A percentile compares a stretch with the other conserved stretches of the same genome.
Conservation (phyloP, 2,329 filamentous ascomycete genomes). For the Metarhizium rileyi region DNA sequence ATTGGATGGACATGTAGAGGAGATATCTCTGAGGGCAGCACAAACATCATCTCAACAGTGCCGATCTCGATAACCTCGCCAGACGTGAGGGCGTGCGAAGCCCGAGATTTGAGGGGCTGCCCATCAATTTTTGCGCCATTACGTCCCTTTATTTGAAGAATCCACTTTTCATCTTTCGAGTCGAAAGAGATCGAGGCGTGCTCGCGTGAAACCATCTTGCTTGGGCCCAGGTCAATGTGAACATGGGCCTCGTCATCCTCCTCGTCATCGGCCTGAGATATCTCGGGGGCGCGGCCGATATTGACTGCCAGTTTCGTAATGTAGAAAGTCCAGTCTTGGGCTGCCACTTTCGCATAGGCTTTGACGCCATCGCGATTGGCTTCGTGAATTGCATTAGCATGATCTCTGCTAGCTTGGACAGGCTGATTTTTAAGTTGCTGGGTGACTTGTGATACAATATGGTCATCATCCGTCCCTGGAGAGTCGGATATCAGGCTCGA, state of each 20-base stretch:
- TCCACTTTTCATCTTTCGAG: conserved; percentile 62
- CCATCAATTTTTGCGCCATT: conserved; percentile 87
- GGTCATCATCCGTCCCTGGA: conserved; percentile 41
- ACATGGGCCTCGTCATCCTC: conserved; percentile 44
- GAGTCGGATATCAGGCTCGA: conserved; percentile 14
- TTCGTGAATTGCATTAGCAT: conserved; percentile 55
- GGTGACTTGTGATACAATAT: conserved; percentile 45
- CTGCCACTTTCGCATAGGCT: conserved; percentile 75
- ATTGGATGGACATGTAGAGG: conserved; percentile 57
- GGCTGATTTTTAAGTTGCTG: conserved; percentile 39
- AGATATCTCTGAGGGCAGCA: conserved; percentile 66
- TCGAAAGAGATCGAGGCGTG: conserved; percentile 70
- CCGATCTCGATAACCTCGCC: conserved; percentile 88
- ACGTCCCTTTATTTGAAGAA: conserved; percentile 76
- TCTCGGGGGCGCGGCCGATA: conserved; percentile 61
- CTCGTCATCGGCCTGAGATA: conserved; percentile 25
- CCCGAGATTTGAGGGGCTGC: conserved; percentile 54
- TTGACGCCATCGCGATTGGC: conserved; percentile 52
- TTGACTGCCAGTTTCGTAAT: conserved; percentile 65
- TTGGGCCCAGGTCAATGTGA: conserved; percentile 82
- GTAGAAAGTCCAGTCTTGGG: conserved; percentile 77
- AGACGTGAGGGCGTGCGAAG: conserved; percentile 60
- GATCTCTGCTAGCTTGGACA: conserved; percentile 51
- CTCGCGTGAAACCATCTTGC: conserved; percentile 69
- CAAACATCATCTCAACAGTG: conserved; percentile 97